Evolutionary conservation across 805 yeast genomes (phyloP), one percentile per base, ranked within the genome.

Genomic region (Saccharomycopsis sp.): DNA sequence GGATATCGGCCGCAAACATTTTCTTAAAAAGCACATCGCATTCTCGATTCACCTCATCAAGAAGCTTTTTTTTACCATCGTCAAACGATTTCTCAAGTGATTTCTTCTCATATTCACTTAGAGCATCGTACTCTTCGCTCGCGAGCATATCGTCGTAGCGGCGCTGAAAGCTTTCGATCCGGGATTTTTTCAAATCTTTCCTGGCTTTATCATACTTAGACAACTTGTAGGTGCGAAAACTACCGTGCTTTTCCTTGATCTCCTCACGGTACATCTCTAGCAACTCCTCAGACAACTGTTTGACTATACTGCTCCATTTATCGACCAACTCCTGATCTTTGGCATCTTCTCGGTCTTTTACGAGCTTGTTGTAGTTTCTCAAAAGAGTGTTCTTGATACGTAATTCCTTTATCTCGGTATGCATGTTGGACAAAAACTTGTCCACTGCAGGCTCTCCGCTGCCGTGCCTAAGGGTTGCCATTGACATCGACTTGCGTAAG

Each of bases 1-100:
- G 37, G 8, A 60, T 58, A 54, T 60, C 63, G 1, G 51, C 47
- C 18, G 50, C 50, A 20, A 60, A 60, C 63, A 60, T 58, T 34
- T 55, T 53, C 23, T 41, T 34, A 29, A 60, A 60, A 29, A 50
- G 46, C 8, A 24, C 3, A 44, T 60, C 63, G 34, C 61, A 55
- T 51, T 51, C 16, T 24, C 52, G 14, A 37, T 58, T 53, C 34
- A 58, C 56, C 23, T 55, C 59, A 2, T 55, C 55, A 8, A 60
- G 15, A 14, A 58, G 47, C 7, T 24, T n/a, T 34, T 34, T 41
- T 48, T 58, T 60, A 14, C 55, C 24, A 9, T 48, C 5, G 21
- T 55, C 34, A 16, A 58, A 60, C 7, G 58, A 61, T 47, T 54
- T 58, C 37, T 56, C 53, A 3, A 58, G 9, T 2, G 34, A 29